These are phyloP conservation scores for Paraglomus brasilianum DNA, from an alignment of 192 early-diverging fungal genomes.

Conservation along the genomic window DNA sequence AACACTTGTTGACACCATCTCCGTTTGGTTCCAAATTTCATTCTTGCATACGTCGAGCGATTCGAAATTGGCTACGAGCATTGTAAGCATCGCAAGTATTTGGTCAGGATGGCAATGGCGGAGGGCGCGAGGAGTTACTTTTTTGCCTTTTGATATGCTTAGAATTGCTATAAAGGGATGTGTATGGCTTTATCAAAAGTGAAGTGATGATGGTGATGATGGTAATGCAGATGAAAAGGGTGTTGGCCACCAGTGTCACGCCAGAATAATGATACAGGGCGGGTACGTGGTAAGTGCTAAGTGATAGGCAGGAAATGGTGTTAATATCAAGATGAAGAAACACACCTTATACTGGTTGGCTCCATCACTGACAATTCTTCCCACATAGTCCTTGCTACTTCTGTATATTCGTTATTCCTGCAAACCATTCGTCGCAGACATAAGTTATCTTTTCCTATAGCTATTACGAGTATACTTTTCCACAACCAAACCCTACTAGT, in stretches of 20 bases:
- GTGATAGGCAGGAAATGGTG: neutral
- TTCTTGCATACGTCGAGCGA: slow-evolving; percentile 65
- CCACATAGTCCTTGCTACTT: slow-evolving; percentile 58
- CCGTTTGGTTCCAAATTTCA: slow-evolving; percentile 41
- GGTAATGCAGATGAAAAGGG: neutral
- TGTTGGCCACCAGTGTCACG: neutral
- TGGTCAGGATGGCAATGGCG: slow-evolving; percentile 78
- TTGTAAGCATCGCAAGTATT: slow-evolving; percentile 71
- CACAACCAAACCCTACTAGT: too few species aligned
- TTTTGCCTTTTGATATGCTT: slow-evolving; percentile 85
- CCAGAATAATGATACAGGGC: neutral
- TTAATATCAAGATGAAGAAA: neutral
- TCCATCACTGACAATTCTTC: slow-evolving; percentile 59
- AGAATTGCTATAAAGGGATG: slow-evolving; percentile 89
- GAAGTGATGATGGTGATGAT: neutral
- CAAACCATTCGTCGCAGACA: neutral
- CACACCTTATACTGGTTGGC: slow-evolving; percentile 59
- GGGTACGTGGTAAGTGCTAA: too few species aligned
- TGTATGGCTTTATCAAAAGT: slow-evolving; percentile 61
- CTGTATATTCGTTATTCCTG: slow-evolving; percentile 49
- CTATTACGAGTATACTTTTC: too few species aligned
- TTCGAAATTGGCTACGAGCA: slow-evolving; percentile 74
- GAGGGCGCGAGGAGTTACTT: slow-evolving; percentile 80
- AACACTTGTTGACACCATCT: slow-evolving; percentile 27
- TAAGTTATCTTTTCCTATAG: neutral